Evolutionary conservation across 352 stramenopile genomes (phyloP).

Genomic region (Globisporangium paroecandrum): DNA sequence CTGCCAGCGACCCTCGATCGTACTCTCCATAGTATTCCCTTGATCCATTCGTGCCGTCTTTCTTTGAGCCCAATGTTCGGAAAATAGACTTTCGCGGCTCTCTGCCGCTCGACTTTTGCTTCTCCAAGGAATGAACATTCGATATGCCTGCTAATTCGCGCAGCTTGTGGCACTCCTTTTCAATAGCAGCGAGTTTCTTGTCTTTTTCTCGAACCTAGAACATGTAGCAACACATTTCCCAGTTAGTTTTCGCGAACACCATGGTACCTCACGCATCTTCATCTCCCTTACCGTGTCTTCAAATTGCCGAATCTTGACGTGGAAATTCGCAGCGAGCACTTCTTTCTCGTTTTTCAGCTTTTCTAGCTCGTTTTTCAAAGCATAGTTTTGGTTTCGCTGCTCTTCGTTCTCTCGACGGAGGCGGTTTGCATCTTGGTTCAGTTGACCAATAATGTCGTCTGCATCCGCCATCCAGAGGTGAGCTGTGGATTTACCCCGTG

Average conservation of each 20-base stretch:
- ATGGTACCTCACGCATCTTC: background rate
- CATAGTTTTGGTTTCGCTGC: constrained; percentile 36
- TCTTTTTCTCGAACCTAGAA: constrained; percentile 74
- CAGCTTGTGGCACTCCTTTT: constrained; percentile 72
- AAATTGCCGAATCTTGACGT: constrained; percentile 80
- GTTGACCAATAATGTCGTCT: constrained; percentile 75
- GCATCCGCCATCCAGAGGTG: constrained; percentile 85
- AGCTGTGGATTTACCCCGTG: constrained; percentile 57
- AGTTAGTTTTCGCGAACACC: background rate
- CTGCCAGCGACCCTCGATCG: constrained; percentile 42
- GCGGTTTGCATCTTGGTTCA: constrained; percentile 69
- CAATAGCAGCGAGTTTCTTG: constrained; percentile 68
- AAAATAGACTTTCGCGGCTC: constrained; percentile 62
- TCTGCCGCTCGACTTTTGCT: constrained; percentile 28
- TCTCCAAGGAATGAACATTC: constrained; percentile 20
- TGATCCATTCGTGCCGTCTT: constrained; percentile 38
- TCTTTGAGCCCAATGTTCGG: constrained; percentile 74
- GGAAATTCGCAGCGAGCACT: constrained; percentile 64
- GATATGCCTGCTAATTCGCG: constrained; percentile 42
- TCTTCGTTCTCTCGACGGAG: constrained; percentile 80
- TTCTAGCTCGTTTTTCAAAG: constrained; percentile 56
- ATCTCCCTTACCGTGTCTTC: constrained; percentile 45
- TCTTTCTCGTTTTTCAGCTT: constrained; percentile 77
- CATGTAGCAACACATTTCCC: background rate
- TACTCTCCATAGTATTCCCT: constrained; percentile 26